Evolutionary conservation across 106 monocot genomes (phyloP).

Genomic region (Agapanthus africanus): DNA sequence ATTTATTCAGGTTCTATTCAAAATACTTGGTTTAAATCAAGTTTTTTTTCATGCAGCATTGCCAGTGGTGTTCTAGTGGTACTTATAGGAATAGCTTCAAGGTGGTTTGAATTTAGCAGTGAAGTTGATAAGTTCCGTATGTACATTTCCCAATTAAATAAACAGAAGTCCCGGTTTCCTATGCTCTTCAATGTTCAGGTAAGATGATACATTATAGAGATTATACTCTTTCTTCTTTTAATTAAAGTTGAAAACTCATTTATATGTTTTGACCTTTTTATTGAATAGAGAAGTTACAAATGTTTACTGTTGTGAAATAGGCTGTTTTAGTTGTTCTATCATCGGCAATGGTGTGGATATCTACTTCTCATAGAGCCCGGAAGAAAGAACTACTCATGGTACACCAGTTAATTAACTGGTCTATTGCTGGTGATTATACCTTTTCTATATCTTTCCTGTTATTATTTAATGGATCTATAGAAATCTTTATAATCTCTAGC

Average conservation of each 20-base stretch:
- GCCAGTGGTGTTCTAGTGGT: conserved; percentile 59
- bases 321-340: conserved; percentile 52
- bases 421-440: conserved; percentile 42
- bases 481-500: not conserved
- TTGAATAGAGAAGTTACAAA: not conserved
- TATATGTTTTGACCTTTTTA: not conserved
- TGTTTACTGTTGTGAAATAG: conserved; percentile 23
- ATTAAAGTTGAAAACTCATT: not conserved
- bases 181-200: conserved; percentile 68
- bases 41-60: conserved; percentile 36
- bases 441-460: not conserved
- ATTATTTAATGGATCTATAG: not conserved
- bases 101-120: conserved; percentile 31
- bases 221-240: not conserved
- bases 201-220: not conserved
- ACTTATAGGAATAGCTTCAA: conserved; percentile 49
- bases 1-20: not conserved
- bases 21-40: not conserved
- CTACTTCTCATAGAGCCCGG: conserved; percentile 64
- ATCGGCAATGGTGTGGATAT: conserved; percentile 72
- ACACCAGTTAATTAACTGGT: conserved; percentile 89
- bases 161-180: conserved; percentile 13
- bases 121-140: conserved; percentile 34
- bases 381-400: conserved; percentile 48
- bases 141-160: conserved; percentile 28